Conservation (phyloP, 1,284 basidiomycete genomes). For the Agroathelia rolfsii region DNA sequence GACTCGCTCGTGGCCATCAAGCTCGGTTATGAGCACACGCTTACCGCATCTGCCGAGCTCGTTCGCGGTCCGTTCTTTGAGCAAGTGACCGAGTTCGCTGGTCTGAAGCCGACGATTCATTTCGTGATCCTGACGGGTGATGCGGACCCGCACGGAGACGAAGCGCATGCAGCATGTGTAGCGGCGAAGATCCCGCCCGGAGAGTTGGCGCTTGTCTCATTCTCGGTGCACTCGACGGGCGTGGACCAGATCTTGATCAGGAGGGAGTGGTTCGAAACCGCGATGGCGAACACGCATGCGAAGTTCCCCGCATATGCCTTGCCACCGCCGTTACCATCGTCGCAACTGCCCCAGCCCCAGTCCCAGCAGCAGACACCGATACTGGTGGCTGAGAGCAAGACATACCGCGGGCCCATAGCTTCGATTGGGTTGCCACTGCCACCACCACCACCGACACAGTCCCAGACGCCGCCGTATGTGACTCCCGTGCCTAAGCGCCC, state of each 20-base stretch:
- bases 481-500: constrained; percentile 29
- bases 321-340: constrained; percentile 17
- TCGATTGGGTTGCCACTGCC: constrained; percentile 12
- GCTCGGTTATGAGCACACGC: constrained; percentile 54
- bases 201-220: constrained; percentile 69
- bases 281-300: constrained; percentile 39
- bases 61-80: constrained; percentile 55
- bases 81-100: constrained; percentile 70
- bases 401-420: constrained; percentile 20
- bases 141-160: constrained; percentile 67
- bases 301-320: constrained; percentile 52
- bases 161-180: constrained; percentile 69
- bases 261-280: constrained; percentile 70
- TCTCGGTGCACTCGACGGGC: constrained; percentile 72
- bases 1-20: constrained; percentile 74
- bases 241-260: constrained; percentile 78
- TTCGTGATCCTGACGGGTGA: constrained; percentile 76
- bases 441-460: constrained; percentile 13
- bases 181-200: constrained; percentile 68
- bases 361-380: constrained; percentile 25
- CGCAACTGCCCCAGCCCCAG: constrained; percentile 25
- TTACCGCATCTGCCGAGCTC: constrained; percentile 43
- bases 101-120: constrained; percentile 76
- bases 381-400: too few relatives aligned
- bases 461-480: constrained; percentile 15